Conservation (phyloP, 2,329 filamentous ascomycete species). For the Raffaelea arxii region DNA sequence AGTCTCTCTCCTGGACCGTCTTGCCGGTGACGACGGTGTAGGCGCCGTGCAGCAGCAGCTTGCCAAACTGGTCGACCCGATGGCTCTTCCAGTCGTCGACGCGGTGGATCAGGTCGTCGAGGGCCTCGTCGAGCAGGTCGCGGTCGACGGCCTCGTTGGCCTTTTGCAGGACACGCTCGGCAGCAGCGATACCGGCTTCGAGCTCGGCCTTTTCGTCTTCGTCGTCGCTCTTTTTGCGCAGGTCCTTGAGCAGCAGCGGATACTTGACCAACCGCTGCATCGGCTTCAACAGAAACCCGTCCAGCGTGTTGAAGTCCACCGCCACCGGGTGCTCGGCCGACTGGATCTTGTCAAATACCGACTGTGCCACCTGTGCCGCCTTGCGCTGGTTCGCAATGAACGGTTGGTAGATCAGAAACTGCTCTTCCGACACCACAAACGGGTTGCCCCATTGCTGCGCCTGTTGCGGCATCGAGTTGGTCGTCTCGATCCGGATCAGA, state of each 20-base stretch:
- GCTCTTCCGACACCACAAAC: conserved; percentile 75
- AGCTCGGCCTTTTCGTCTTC: conserved; percentile 64
- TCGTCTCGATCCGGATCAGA: conserved; percentile 90
- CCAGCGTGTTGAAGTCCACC: conserved; percentile 75
- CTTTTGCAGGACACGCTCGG: conserved; percentile 70
- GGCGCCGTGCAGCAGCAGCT: conserved; percentile 76
- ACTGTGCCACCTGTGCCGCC: conserved; percentile 73
- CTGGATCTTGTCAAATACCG: conserved; percentile 79
- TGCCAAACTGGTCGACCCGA: conserved; percentile 81
- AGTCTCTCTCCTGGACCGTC: conserved; percentile 91
- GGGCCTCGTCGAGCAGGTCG: conserved; percentile 72
- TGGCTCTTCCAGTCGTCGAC: conserved; percentile 98
- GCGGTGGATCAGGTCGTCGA: conserved; percentile 68
- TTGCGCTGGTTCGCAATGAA: conserved; percentile 96
- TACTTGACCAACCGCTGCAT: conserved; percentile 96
- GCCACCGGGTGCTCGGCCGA: conserved; percentile 70
- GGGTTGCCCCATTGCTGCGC: conserved; percentile 92
- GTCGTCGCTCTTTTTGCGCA: conserved; percentile 76
- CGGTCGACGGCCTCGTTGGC: conserved; percentile 88
- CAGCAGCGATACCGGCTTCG: conserved; percentile 65
- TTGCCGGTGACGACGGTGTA: conserved; percentile 86
- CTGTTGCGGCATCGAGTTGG: conserved; percentile 68
- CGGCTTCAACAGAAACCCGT: conserved; percentile 89
- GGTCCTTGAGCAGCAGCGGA: conserved; percentile 79
- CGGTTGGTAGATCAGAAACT: conserved; percentile 87